phyloP scores from a whole-genome alignment of 2,329 filamentous ascomycete species.

The Pseudofabraea citricarpa region DNA sequence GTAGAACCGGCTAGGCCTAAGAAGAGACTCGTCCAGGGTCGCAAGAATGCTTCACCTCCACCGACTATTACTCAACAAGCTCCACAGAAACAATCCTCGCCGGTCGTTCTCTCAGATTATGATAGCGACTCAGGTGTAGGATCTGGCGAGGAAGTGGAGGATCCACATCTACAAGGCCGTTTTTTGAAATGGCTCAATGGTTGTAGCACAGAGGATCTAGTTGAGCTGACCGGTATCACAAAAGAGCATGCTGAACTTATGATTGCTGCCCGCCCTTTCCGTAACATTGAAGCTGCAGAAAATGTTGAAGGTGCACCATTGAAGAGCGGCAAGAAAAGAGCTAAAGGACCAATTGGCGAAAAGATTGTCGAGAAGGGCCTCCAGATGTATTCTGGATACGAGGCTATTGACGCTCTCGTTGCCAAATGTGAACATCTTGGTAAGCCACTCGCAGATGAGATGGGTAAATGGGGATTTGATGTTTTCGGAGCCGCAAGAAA shows the following conservation, averaged over 20 bases:
- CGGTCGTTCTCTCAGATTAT: conserved; percentile 17
- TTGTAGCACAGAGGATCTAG: conserved; percentile 69
- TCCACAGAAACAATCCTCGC: conserved; percentile 16
- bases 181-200: conserved; percentile 81
- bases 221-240: conserved; percentile 74
- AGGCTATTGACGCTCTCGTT: conserved; percentile 80
- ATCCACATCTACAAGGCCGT: conserved; percentile 41
- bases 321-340: conserved; percentile 45
- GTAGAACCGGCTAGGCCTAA: conserved; percentile 25
- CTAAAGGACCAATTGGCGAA: conserved; percentile 52
- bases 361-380: conserved; percentile 61
- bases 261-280: conserved; percentile 71
- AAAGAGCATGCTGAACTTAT: conserved; percentile 65
- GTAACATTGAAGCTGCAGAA: conserved; percentile 58
- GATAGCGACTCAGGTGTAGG: conserved; percentile 26
- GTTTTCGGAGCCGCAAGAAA: conserved; percentile 54
- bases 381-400: conserved; percentile 74
- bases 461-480: conserved; percentile 65
- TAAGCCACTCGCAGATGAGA: conserved; percentile 57
- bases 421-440: conserved; percentile 69
- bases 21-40: conserved; percentile 27
- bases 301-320: conserved; percentile 50
- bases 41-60: conserved; percentile 22
- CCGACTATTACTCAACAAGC: conserved; percentile 12
- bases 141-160: conserved; percentile 30